A percentile compares a stretch with the other conserved stretches of the same genome.
phyloP scores from a whole-genome alignment of 2,329 filamentous ascomycete genomes.

The Paradendryphiella salina region DNA sequence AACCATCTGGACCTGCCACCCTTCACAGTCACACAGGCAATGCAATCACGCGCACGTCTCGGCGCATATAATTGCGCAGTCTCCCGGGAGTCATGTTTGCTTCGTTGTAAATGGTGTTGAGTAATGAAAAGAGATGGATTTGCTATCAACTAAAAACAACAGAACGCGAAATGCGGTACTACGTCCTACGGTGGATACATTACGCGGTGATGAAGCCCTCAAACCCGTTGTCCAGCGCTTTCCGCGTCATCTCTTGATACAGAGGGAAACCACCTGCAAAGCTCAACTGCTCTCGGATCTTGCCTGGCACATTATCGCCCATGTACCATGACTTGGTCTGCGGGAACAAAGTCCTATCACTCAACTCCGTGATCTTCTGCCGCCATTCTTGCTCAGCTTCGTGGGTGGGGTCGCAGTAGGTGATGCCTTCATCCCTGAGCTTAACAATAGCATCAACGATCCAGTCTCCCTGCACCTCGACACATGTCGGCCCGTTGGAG shows the following conservation, averaged over 20 bases:
- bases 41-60: neutral
- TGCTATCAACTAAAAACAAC: neutral
- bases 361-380: conserved; percentile 46
- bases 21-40: neutral
- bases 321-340: conserved; percentile 51
- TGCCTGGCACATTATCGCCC: conserved; percentile 53
- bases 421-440: conserved; percentile 44
- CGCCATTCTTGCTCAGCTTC: conserved; percentile 51
- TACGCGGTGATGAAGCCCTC: conserved; percentile 42
- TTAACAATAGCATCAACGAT: conserved; percentile 51
- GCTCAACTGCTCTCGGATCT: conserved; percentile 51
- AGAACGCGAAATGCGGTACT: neutral
- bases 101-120: neutral
- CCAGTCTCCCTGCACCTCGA: conserved; percentile 52
- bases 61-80: neutral
- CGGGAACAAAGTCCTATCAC: conserved; percentile 49
- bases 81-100: too few species aligned
- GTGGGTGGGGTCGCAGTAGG: conserved; percentile 47
- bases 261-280: conserved; percentile 50
- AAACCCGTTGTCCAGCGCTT: conserved; percentile 44
- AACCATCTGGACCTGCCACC: neutral
- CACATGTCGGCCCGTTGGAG: conserved; percentile 52
- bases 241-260: conserved; percentile 48
- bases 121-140: neutral
- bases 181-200: neutral